These are phyloP conservation scores for Corynascus novoguineensis DNA, from an alignment of 495 filamentous ascomycete species.

Conservation along the genomic window DNA sequence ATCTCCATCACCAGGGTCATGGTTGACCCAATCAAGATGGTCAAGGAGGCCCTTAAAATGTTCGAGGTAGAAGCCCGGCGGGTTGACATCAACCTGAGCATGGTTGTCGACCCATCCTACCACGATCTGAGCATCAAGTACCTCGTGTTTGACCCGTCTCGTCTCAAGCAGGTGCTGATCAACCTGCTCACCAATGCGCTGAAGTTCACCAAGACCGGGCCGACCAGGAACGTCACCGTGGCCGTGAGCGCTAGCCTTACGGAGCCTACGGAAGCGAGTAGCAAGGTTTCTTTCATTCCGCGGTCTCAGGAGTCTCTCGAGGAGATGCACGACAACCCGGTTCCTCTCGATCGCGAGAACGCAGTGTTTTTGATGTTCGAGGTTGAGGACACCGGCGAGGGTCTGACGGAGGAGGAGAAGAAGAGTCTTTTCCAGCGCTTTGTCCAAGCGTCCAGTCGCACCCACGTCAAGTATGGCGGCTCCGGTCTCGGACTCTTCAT, in stretches of 20 bases:
- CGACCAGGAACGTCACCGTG: conserved; percentile 34
- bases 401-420: conserved; percentile 61
- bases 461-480: conserved; percentile 70
- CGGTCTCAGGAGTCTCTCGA: conserved; percentile 19
- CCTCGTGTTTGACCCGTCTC: conserved; percentile 63
- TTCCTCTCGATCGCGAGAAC: conserved; percentile 16
- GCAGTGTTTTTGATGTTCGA: conserved; percentile 59
- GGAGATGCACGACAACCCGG: conserved; percentile 17
- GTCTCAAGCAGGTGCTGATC: conserved; percentile 67
- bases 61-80: conserved; percentile 65
- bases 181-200: conserved; percentile 69
- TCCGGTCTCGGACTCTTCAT: conserved; percentile 76
- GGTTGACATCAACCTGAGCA: conserved; percentile 58
- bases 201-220: conserved; percentile 61
- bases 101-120: conserved; percentile 55
- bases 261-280: conserved; percentile 29
- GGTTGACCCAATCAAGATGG: conserved; percentile 57
- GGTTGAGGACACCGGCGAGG: conserved; percentile 69
- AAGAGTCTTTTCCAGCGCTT: conserved; percentile 69
- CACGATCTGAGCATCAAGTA: conserved; percentile 52
- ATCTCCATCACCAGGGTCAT: conserved; percentile 62
- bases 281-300: conserved; percentile 34
- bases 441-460: conserved; percentile 67
- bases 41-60: conserved; percentile 60
- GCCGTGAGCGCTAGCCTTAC: conserved; percentile 27